A percentile compares a stretch with the other conserved stretches of the same genome.
Evolutionary conservation across 805 yeast species (phyloP).

Genomic region (Candida boleticola): DNA sequence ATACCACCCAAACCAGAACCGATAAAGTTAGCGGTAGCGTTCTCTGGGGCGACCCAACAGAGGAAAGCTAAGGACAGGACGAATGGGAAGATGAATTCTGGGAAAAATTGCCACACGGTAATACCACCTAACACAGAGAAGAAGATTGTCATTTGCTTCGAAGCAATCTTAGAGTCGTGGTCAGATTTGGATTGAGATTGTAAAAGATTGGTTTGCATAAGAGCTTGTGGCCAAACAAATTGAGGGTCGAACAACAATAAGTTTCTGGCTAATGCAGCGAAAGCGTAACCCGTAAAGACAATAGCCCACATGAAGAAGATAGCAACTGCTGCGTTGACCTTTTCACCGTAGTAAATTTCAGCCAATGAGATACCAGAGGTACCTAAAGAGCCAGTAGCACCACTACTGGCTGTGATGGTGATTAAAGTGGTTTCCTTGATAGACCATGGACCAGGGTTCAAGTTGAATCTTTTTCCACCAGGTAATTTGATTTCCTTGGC

Average conservation of each 20-base stretch:
- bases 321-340: conserved; percentile 36
- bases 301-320: conserved; percentile 49
- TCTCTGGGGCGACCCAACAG: conserved; percentile 49
- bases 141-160: conserved; percentile 38
- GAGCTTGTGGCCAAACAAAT: conserved; percentile 49
- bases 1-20: conserved; percentile 56
- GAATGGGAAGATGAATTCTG: conserved; percentile 49
- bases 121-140: conserved; percentile 29
- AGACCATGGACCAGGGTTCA: conserved; percentile 58
- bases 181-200: conserved; percentile 25
- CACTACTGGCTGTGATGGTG: conserved; percentile 49
- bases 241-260: conserved; percentile 48
- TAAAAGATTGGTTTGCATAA: conserved; percentile 50
- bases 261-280: conserved; percentile 48
- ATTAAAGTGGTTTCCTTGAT: conserved; percentile 53
- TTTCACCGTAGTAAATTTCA: conserved; percentile 40
- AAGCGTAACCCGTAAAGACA: conserved; percentile 52
- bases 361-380: conserved; percentile 48
- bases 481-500: conserved; percentile 16
- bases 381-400: conserved; percentile 53
- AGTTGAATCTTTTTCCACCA: conserved; percentile 24
- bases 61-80: conserved; percentile 47
- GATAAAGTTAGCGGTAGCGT: conserved; percentile 37
- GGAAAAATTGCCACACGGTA: conserved; percentile 48
- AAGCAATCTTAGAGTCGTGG: conserved; percentile 14